phyloP scores from a whole-genome alignment of 306 rosid species.

The Lathyrus sativus region DNA sequence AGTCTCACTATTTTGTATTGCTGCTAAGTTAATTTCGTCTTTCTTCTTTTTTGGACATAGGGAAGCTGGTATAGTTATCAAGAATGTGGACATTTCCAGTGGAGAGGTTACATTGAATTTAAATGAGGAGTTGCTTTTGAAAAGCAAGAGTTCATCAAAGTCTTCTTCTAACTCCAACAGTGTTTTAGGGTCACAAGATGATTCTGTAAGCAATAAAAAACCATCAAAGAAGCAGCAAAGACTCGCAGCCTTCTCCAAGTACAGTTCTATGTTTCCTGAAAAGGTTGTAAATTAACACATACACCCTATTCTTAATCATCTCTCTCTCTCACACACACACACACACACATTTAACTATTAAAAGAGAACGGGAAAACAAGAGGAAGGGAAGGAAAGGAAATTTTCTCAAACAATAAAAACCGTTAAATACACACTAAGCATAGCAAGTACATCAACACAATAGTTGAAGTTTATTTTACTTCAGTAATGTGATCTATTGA shows the following conservation, averaged over 20 bases:
- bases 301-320: conserved; percentile 15
- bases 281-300: conserved; percentile 65
- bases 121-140: conserved; percentile 69
- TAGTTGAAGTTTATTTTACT: conserved; percentile 26
- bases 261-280: conserved; percentile 81
- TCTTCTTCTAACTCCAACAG: conserved; percentile 56
- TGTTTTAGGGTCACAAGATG: conserved; percentile 48
- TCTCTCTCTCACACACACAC: background rate
- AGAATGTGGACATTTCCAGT: conserved; percentile 66
- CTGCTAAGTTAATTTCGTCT: conserved; percentile 30
- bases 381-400: background rate
- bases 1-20: conserved; percentile 3
- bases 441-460: conserved; percentile 25
- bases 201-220: conserved; percentile 49
- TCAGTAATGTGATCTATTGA: background rate
- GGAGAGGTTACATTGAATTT: conserved; percentile 80
- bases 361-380: conserved; percentile 18
- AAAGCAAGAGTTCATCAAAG: conserved; percentile 61
- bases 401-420: conserved; percentile 21
- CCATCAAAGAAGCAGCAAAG: conserved; percentile 58
- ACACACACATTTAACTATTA: conserved; percentile 1
- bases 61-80: conserved; percentile 88
- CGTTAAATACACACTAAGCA: conserved; percentile 16
- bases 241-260: conserved; percentile 66
- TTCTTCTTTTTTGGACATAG: conserved; percentile 64